Evolutionary conservation across 2,329 filamentous ascomycete genomes (phyloP).

Genomic region (Nemania sp.): DNA sequence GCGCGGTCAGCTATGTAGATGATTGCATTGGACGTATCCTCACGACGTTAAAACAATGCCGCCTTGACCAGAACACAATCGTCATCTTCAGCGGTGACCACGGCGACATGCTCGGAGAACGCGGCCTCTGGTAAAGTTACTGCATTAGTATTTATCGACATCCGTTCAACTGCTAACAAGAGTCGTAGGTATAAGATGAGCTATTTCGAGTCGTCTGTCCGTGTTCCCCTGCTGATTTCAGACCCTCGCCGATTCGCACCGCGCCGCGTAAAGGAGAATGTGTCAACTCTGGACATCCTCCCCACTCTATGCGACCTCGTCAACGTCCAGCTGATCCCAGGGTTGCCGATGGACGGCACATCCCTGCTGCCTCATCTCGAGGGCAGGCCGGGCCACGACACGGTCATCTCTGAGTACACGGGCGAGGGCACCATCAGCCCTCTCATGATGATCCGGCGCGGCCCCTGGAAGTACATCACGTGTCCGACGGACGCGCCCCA

Average conservation of each 20-base stretch:
- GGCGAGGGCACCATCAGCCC: conserved; percentile 89
- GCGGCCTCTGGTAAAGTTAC: conserved; percentile 70
- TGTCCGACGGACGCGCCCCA: conserved; percentile 84
- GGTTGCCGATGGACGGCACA: conserved; percentile 82
- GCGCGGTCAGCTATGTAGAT: conserved; percentile 91
- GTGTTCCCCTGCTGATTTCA: conserved; percentile 85
- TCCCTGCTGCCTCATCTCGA: conserved; percentile 81
- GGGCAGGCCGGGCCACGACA: conserved; percentile 72
- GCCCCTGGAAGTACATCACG: conserved; percentile 87
- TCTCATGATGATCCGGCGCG: conserved; percentile 91
- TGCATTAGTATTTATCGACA: background rate
- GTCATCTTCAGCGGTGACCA: conserved; percentile 93
- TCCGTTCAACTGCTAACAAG: conserved; percentile 9
- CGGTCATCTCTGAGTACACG: conserved; percentile 93
- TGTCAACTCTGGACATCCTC: conserved; percentile 88
- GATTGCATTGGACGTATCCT: conserved; percentile 87
- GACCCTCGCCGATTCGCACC: conserved; percentile 76
- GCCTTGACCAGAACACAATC: conserved; percentile 83
- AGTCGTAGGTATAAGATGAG: conserved; percentile 79
- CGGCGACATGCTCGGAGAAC: conserved; percentile 94
- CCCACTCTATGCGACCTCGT: conserved; percentile 86
- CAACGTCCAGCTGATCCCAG: conserved; percentile 68
- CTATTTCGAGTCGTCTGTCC: conserved; percentile 89
- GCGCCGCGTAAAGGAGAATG: conserved; percentile 78
- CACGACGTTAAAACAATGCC: conserved; percentile 75